Percentiles rank a stretch among this genome's conserved stretches.
These are phyloP conservation scores for Penicillium canescens DNA, from an alignment of 495 filamentous ascomycete genomes.

Conservation along the genomic window DNA sequence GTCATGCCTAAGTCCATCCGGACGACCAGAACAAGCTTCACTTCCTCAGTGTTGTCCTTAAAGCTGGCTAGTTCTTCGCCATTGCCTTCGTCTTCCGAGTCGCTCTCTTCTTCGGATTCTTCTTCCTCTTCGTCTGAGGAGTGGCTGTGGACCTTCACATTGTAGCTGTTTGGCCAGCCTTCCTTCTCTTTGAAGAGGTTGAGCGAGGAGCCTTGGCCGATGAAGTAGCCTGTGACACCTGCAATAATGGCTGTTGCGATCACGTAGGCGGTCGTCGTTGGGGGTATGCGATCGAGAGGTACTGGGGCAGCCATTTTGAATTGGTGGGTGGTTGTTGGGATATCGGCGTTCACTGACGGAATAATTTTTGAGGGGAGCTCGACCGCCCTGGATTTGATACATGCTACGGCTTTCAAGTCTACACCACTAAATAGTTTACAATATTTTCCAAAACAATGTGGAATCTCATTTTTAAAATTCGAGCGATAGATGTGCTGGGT, in stretches of 20 bases:
- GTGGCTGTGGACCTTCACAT: slow-evolving; percentile 48
- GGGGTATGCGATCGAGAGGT: slow-evolving; percentile 36
- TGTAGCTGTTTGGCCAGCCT: slow-evolving; percentile 53
- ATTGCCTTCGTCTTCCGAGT: slow-evolving; percentile 40
- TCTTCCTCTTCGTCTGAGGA: slow-evolving; percentile 44
- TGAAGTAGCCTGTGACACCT: slow-evolving; percentile 66
- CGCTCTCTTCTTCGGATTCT: slow-evolving; percentile 32
- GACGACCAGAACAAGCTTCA: slow-evolving; percentile 91
- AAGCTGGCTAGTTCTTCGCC: slow-evolving; percentile 45
- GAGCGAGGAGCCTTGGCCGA: slow-evolving; percentile 52
- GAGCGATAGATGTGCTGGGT: no score
- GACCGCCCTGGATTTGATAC: slow-evolving; percentile 1
- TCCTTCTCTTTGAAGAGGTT: slow-evolving; percentile 48
- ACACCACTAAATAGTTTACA: background rate
- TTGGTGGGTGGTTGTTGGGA: background rate
- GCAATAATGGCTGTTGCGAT: slow-evolving; percentile 66
- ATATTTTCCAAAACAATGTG: no score
- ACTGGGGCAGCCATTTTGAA: slow-evolving; percentile 41
- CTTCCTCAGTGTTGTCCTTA: slow-evolving; percentile 68
- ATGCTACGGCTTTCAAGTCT: background rate
- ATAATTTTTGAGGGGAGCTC: slow-evolving; percentile 2
- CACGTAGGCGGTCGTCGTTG: slow-evolving; percentile 52
- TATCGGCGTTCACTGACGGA: background rate
- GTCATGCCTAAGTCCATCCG: slow-evolving; percentile 94
- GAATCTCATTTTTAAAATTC: no score